These are phyloP conservation scores for Candida ulmi DNA, from an alignment of 805 yeast species.

Conservation along the genomic window DNA sequence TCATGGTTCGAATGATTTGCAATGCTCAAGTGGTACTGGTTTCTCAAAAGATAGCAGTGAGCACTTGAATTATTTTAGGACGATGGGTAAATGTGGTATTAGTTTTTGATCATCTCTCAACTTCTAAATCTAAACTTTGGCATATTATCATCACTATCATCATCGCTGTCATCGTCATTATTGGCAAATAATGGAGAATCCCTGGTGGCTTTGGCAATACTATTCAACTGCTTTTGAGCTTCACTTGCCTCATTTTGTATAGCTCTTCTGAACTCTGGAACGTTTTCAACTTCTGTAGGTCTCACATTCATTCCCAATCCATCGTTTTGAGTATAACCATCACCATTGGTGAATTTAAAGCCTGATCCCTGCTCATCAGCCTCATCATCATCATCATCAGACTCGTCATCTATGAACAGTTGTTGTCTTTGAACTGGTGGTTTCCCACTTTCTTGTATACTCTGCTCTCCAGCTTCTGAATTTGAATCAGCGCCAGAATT, in stretches of 20 bases:
- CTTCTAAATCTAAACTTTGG: slow-evolving; percentile 30
- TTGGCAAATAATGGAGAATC: background rate
- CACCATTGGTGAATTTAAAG: slow-evolving; percentile 14
- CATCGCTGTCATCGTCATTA: slow-evolving; percentile 17
- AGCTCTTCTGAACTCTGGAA: slow-evolving; percentile 18
- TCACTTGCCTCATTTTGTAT: background rate
- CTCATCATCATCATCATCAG: slow-evolving; percentile 11
- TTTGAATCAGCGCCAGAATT: background rate
- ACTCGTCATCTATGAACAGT: slow-evolving; percentile 4
- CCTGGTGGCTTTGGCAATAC: background rate
- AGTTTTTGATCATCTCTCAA: slow-evolving; percentile 2
- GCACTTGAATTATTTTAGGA: slow-evolving; percentile 23
- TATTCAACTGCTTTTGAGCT: background rate
- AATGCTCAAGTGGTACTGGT: slow-evolving; percentile 25
- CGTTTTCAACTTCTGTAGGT: slow-evolving; percentile 1
- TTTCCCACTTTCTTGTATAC: no score
- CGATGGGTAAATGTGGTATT: slow-evolving; percentile 24
- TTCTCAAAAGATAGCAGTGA: slow-evolving; percentile 17
- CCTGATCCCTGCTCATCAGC: slow-evolving; percentile 11
- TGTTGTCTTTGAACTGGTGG: no score
- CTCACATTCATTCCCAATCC: slow-evolving; percentile 20
- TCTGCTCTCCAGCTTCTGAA: no score
- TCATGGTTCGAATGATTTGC: slow-evolving; percentile 62
- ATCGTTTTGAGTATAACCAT: slow-evolving; percentile 11
- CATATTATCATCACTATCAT: slow-evolving; percentile 28